Base-by-base conservation (phyloP, 1,284 basidiomycete species). In the Microbotryum silenes-acaulis region DNA sequence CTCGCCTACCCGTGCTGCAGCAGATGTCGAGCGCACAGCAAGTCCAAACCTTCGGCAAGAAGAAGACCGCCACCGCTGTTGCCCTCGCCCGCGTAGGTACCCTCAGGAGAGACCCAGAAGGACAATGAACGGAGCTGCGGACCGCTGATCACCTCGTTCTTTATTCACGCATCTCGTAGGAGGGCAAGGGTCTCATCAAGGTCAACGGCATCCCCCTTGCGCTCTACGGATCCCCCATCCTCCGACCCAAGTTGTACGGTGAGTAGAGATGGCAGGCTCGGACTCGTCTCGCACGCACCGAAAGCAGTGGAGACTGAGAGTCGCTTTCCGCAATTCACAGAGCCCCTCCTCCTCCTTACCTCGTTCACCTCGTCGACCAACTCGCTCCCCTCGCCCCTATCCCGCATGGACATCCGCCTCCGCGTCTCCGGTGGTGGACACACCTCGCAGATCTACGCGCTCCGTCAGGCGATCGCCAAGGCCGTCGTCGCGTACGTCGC, bases 361-460 rank as follows among this genome's bases (percentile, higher is more conserved):
- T 86, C 90, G 75, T 91, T 93, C 62, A 82, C 86, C 61, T 90
- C 65, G 31, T 65, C 67, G 53, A 69, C 67, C 45, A 69, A 65
- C 56, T 56, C 61, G 54, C 67, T 69, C 56, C 51, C 61, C 23
- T 61, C 65, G 46, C 67, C 67, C 54, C 66, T 94, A 75, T 78
- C 82, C 65, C 80, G 81, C 70, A 82, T 98, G 74, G 94, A 99
- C 81, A 93, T 99, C 79, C 91, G 94, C 72, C 89, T 98, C 64
- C 90, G 93, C 62, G 96, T 97, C 72, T 94, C 93, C 80, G 96
- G 96, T 80, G 96, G 96, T 85, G 96, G 96, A 79, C 94, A 97
- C 82, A 93, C 91, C 68, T 97, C 94, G 66, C 96, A 98, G 80
- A 84, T 98, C 70, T 99, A 98, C 80, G 96, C 96, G 70, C 91